Conservation (phyloP, 768 basidiomycete species). For the Suillus spraguei region DNA sequence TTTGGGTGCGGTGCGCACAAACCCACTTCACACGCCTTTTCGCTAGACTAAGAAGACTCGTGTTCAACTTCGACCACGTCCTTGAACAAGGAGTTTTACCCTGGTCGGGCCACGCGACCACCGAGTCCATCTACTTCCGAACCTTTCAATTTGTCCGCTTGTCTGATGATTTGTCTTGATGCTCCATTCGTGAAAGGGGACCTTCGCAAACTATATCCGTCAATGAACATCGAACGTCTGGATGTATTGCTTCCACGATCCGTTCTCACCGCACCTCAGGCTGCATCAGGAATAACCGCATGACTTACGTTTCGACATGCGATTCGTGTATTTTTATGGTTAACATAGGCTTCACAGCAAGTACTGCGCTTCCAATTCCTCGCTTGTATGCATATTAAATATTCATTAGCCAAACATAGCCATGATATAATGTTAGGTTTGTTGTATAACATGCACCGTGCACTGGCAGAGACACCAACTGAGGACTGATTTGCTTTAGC, state of each 20-base stretch:
- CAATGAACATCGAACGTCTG: neutral
- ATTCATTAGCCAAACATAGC: neutral
- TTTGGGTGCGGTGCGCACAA: neutral
- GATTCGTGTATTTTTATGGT: conserved; percentile 4
- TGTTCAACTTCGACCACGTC: neutral
- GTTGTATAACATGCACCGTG: neutral
- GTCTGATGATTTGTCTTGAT: neutral
- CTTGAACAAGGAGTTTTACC: neutral
- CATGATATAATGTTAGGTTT: neutral
- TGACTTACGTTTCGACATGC: neutral
- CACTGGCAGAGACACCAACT: no score
- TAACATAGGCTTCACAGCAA: neutral
- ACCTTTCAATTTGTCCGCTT: neutral
- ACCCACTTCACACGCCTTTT: neutral
- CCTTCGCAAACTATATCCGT: conserved; percentile 1
- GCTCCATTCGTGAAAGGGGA: neutral
- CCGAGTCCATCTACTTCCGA: neutral
- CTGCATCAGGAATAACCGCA: neutral
- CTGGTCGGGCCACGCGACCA: neutral
- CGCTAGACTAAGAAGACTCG: neutral
- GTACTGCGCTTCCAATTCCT: neutral
- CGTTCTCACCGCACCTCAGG: conserved; percentile 7
- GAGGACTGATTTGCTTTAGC: neutral
- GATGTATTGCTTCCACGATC: conserved; percentile 2
- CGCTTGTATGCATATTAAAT: neutral